Evolutionary conservation across 208 protist species (phyloP).

Genomic region (Leishmania mexicana): DNA sequence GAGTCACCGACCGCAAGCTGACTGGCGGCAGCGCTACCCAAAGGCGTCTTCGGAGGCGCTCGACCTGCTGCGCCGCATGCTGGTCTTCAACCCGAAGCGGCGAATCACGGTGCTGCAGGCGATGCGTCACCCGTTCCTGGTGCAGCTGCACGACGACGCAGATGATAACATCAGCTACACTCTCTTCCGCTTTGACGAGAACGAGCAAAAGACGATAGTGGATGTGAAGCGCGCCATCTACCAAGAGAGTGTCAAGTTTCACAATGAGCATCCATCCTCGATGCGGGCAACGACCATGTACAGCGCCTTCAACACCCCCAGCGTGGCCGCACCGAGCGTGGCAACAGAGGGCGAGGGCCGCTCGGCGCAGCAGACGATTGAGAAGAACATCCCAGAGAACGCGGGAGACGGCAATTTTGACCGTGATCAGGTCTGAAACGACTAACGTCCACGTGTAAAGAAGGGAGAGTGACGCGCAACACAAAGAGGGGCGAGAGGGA

Average conservation of each 20-base stretch:
- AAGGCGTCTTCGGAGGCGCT: constrained; percentile 77
- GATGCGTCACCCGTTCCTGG: constrained; percentile 89
- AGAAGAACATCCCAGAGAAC: constrained; percentile 46
- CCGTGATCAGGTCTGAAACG: constrained; percentile 16
- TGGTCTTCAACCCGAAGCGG: constrained; percentile 93
- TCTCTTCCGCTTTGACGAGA: constrained; percentile 86
- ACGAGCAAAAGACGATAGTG: constrained; percentile 60
- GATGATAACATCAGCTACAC: constrained; percentile 61
- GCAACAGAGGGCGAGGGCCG: constrained; percentile 70
- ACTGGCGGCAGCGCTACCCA: constrained; percentile 83
- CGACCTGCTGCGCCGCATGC: constrained; percentile 92
- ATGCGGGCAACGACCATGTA: constrained; percentile 21
- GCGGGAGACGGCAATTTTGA: constrained; percentile 49
- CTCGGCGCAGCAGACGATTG: constrained; percentile 81
- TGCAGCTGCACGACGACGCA: constrained; percentile 81
- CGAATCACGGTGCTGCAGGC: constrained; percentile 92
- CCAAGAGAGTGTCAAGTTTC: constrained; percentile 77
- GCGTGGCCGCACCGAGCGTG: constrained; percentile 37
- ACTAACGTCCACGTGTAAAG: background rate
- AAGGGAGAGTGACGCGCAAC: background rate
- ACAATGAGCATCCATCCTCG: constrained; percentile 48
- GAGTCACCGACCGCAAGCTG: constrained; percentile 30
- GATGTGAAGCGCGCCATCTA: constrained; percentile 91
- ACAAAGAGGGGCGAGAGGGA: background rate
- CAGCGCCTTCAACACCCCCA: constrained; percentile 30